Evolutionary conservation across 1,284 basidiomycete species (phyloP), one percentile per base, ranked within the genome.

Genomic region (Fomes fomentarius): DNA sequence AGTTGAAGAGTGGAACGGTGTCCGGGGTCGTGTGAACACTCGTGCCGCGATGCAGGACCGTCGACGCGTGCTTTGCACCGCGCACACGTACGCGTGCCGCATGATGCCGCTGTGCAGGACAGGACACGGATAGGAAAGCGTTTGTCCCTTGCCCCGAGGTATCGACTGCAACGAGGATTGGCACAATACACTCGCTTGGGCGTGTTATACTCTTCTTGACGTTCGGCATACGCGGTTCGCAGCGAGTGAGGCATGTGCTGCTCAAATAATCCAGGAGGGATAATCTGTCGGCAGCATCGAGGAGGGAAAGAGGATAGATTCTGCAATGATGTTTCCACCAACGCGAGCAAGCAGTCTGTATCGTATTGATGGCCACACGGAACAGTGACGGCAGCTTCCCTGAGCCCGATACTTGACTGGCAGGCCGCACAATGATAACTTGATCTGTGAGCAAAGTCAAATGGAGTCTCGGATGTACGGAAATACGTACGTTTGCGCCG

Each of bases 231-330:
- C 0, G 62, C 63, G 1, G 56, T 42, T 7, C 63, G 34, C 28
- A 73, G 65, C 0, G 50, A 49, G 10, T 54, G 47, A 3, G 66
- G 49, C 25, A 79, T 58, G 49, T 70, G 63, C 2, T 47, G 59
- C n/a, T 51, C 62, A 33, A 76, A 70, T 22, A 59, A 48, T 7
- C 47, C 34, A 24, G 73, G 44, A 7, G 72, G 64, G 30, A 80
- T 73, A 3, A 53, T 57, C 17, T 65, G 62, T 24, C 70, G 63
- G 60, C 78, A 79, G 61, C 78, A 80, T 11, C 74, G 70, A 39
- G 77, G 75, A 7, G 78, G 79, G 58, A 70, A 77, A n/a, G 79
- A 67, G 1, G 71, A 62, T 53, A 79, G 76, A 47, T 78, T 77
- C 14, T 64, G 65, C 0, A 71, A 72, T 0, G 76, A 67, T 3